These are phyloP conservation scores for Cordyceps farinosa DNA, from an alignment of 2,329 filamentous ascomycete genomes.

Conservation along the genomic window DNA sequence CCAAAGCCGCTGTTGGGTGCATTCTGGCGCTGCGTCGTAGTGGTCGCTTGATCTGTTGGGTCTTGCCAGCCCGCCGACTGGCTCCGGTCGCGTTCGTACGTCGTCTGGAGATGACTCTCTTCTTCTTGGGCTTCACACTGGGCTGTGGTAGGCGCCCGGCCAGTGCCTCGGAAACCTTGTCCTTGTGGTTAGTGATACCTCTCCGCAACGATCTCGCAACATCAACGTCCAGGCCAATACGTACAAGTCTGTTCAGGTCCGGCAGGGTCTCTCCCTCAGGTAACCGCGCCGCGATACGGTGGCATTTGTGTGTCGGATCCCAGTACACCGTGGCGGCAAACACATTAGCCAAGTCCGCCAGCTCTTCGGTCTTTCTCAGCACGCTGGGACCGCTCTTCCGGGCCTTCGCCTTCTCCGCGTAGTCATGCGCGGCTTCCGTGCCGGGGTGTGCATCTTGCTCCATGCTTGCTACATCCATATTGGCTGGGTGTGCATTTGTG, in stretches of 20 bases:
- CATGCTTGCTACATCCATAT: background rate
- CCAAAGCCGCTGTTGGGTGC: background rate
- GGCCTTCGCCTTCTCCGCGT: background rate
- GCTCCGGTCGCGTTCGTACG: no score
- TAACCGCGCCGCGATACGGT: background rate
- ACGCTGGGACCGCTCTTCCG: background rate
- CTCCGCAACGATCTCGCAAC: background rate
- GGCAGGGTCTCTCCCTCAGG: background rate
- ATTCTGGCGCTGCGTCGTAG: background rate
- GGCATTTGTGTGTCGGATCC: background rate
- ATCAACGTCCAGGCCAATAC: background rate
- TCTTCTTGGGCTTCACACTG: background rate
- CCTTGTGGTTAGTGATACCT: background rate
- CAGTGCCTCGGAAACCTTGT: background rate
- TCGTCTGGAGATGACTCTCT: no score
- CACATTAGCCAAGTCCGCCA: background rate
- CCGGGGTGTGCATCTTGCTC: background rate
- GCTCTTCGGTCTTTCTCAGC: background rate
- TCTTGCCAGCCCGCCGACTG: background rate
- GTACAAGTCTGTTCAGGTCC: slow-evolving; percentile 1
- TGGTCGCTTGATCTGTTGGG: background rate
- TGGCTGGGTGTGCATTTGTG: background rate
- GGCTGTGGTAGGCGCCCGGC: background rate
- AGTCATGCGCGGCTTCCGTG: background rate
- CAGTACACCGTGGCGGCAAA: background rate